Evolutionary conservation across 1,284 basidiomycete genomes (phyloP).

Genomic region (Albatrellus sp.): DNA sequence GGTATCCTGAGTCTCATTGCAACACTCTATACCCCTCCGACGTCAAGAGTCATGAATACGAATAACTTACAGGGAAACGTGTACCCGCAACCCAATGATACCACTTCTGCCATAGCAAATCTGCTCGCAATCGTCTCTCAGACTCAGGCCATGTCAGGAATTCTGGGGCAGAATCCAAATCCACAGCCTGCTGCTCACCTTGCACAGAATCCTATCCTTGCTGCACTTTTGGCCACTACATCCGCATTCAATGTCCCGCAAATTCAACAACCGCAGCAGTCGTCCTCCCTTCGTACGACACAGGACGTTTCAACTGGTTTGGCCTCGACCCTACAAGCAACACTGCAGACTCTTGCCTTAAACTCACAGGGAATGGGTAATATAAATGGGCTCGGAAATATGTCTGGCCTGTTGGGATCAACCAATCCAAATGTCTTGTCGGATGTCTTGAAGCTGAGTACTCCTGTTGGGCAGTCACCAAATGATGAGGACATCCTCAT

Average conservation of each 20-base stretch:
- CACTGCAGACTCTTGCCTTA: no score
- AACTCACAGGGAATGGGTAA: no score
- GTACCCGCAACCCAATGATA: not conserved
- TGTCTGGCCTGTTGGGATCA: no score
- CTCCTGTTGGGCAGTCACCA: constrained; percentile 35
- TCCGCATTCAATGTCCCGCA: not conserved
- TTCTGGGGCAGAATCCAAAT: no score
- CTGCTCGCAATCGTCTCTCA: not conserved
- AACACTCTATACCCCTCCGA: not conserved
- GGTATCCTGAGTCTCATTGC: no score
- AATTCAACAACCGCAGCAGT: not conserved
- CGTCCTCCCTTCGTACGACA: not conserved
- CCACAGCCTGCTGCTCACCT: not conserved
- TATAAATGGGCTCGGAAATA: no score
- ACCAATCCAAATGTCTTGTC: constrained; percentile 18
- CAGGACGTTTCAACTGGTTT: no score
- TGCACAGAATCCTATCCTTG: not conserved
- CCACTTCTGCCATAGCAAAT: not conserved
- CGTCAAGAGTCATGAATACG: not conserved
- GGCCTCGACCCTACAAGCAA: no score
- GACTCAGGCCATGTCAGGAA: no score
- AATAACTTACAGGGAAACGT: not conserved
- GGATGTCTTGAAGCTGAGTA: constrained; percentile 37
- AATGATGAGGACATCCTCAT: constrained; percentile 44
- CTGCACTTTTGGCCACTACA: not conserved